Base-by-base conservation (phyloP, 2,329 filamentous ascomycete genomes). In the Torrubiellomyces zombiae region DNA sequence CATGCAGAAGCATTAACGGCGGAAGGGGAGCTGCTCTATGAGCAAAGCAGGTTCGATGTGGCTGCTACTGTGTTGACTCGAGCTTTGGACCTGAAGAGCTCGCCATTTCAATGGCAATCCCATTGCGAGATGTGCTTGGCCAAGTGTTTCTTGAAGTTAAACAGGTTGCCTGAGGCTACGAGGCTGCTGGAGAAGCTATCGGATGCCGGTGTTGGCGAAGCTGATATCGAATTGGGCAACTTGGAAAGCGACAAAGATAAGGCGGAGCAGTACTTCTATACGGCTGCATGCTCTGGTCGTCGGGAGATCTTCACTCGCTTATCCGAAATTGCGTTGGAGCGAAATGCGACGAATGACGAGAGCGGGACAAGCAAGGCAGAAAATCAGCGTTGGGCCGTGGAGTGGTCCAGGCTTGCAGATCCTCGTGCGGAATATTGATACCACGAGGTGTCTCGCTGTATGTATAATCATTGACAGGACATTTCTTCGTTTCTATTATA, bases 1-100 rank as follows among this genome's bases (percentile, higher is more conserved):
- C 39, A 55, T 18, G 37, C 48, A 4, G 38, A 55, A 21, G 53
- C 49, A 16, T 35, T 55, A 13, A 42, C 45, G 4, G 35, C 42
- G 7, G 41, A 53, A 20, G 53, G 45, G 10, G 39, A 45, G 26
- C 14, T 36, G 14, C 39, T 47, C 9, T 38, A 37, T 23, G 22
- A 24, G 14, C 31, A 37, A 19, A 39, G 37, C 5, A 39, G 35
- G 17, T 40, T 38, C 25, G 28, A 29, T 2, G 37, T 33, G 7
- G 41, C 45, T 4, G 31, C 30, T 14, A 25, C 24, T 10, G 21
- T 32, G 4, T 27, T 48, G 8, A 28, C 36, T 17, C 33, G 34
- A 15, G 48, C 48, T 4, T 37, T 50, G 9, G 25, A 20, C 4
- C 17, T 37, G 2, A 28, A 28, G 2, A 21, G 22, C 11, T 14